Base-by-base conservation (phyloP, 164 flowering plant species). In the Akebia trifoliata region DNA sequence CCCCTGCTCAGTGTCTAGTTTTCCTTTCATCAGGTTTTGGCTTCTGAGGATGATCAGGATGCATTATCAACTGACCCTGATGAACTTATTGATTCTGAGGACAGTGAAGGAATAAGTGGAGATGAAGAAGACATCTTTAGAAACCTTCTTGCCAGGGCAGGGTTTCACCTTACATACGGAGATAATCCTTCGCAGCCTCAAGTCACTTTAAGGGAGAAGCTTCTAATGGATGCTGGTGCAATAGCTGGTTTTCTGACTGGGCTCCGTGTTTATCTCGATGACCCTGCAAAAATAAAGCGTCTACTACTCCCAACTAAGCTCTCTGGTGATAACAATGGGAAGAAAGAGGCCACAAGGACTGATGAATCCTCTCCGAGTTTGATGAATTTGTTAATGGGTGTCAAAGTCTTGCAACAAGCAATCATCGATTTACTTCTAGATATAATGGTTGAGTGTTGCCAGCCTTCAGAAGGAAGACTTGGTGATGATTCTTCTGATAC, bases 391-490 rank as follows among this genome's bases (percentile, higher is more conserved):
- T 74, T 94, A 73, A 94, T 94, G 99, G 97, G 99, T 17, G 96
- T 94, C 31, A 90, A 94, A 81, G 96, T 85, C 31, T 74, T 94
- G 73, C 99, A 90, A 74, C 99, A 86, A 73, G 99, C 97, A 59
- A 94, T 94, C 49, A 74, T 90, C 72, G 99, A 94, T 76, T 69
- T 94, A 63, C 89, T 94, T 40, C 57, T 94, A 53, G 99, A 94
- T 75, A 90, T 94, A 66, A 94, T 93, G 99, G 97, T 93, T 47
- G 97, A 93, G 56, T 90, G 97, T 64, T 93, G 99, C 79, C 95
- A 87, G 67, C 99, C 99, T 57, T 86, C 95, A 14, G 96, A 85
- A 72, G 94, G 72, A 67, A 80, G 71, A 60, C 74, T 72, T 39
- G 69, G 66, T 44, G 81, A 70, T 58, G 89, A 79, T 50, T 74